These are phyloP conservation scores for Akanthomyces lecanii DNA, from an alignment of 2,329 filamentous ascomycete genomes.

Conservation along the genomic window DNA sequence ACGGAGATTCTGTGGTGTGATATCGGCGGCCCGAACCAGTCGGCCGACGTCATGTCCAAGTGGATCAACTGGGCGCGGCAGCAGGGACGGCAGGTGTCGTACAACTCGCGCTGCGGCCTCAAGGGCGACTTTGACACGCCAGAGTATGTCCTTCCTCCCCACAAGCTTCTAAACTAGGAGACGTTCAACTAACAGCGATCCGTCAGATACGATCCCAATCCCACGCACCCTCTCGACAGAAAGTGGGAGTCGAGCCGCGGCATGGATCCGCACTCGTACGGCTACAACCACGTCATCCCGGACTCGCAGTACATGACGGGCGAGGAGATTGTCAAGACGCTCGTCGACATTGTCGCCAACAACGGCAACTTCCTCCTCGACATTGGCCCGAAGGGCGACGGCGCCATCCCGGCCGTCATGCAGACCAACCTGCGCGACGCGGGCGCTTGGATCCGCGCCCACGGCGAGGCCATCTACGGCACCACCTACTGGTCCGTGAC, in stretches of 20 bases:
- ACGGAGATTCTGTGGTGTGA: constrained; percentile 50
- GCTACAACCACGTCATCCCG: constrained; percentile 54
- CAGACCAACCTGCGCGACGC: constrained; percentile 44
- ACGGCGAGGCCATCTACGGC: constrained; percentile 53
- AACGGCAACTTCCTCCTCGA: constrained; percentile 55
- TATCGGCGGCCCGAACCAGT: constrained; percentile 39
- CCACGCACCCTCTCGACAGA: constrained; percentile 21
- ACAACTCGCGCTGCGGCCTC: constrained; percentile 55
- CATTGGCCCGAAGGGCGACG: constrained; percentile 52
- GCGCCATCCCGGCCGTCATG: constrained; percentile 48
- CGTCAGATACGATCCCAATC: constrained; percentile 14
- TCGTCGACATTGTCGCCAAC: constrained; percentile 51
- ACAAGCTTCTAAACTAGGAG: neutral
- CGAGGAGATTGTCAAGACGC: constrained; percentile 39
- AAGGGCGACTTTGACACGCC: constrained; percentile 55
- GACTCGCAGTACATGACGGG: constrained; percentile 49
- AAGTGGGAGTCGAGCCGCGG: constrained; percentile 59
- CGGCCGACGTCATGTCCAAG: constrained; percentile 35
- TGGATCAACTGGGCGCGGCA: constrained; percentile 40
- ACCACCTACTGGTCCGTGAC: constrained; percentile 53
- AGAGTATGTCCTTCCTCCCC: constrained; percentile 39
- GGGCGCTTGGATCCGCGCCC: constrained; percentile 49
- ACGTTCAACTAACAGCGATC: neutral
- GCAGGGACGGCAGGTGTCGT: constrained; percentile 44
- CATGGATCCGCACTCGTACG: constrained; percentile 58